A percentile compares a stretch with the other conserved stretches of the same genome.
Evolutionary conservation across 805 yeast genomes (phyloP).

Genomic region (Candida namnaoensis): DNA sequence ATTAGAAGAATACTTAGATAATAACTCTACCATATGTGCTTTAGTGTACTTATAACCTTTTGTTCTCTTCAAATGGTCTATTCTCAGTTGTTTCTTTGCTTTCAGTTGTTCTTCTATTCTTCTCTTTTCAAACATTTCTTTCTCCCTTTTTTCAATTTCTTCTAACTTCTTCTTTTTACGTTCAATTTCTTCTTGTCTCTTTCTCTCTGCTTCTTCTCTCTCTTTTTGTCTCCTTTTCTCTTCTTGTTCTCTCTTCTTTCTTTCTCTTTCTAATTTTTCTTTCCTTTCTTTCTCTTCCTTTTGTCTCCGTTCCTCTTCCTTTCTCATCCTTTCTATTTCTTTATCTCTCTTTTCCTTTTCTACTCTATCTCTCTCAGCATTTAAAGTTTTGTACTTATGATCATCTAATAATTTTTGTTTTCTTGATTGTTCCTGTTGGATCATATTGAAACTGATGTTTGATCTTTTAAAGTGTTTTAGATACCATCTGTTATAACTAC

Average conservation of each 20-base stretch:
- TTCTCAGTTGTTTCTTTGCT: slow-evolving; percentile 2
- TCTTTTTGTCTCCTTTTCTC: too few relatives aligned
- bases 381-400: too few relatives aligned
- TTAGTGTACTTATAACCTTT: neutral
- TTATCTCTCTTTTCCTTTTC: neutral
- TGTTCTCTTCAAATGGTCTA: neutral
- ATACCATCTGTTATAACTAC: slow-evolving; percentile 12
- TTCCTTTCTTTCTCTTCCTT: slow-evolving; percentile 1
- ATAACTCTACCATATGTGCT: too few relatives aligned
- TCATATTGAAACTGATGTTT: neutral
- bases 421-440: slow-evolving; percentile 1
- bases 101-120: slow-evolving; percentile 1
- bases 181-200: slow-evolving; percentile 1
- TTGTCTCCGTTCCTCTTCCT: neutral
- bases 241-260: slow-evolving; percentile 1
- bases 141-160: slow-evolving; percentile 2
- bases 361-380: neutral
- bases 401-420: neutral
- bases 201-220: slow-evolving; percentile 8
- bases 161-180: slow-evolving; percentile 3
- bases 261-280: slow-evolving; percentile 1
- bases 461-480: slow-evolving; percentile 3
- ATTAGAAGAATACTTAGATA: too few relatives aligned
- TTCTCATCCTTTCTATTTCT: neutral
- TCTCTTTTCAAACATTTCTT: neutral